These are phyloP conservation scores for Ordospora pajunii DNA, from an alignment of 371 early-diverging fungal species.

Conservation along the genomic window DNA sequence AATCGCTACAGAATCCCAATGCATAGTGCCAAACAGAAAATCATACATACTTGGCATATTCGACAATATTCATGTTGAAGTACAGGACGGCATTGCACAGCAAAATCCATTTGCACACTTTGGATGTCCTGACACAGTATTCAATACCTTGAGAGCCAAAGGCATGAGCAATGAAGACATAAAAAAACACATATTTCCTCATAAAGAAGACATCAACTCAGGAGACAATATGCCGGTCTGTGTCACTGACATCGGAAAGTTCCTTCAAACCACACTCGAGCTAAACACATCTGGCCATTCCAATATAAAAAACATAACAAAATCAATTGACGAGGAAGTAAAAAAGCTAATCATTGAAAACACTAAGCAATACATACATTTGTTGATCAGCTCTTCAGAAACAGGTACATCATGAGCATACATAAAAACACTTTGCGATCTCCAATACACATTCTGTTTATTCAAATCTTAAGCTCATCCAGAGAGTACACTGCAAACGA, in stretches of 20 bases:
- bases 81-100: background rate
- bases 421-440: too few relatives aligned
- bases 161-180: background rate
- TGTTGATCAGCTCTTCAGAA: background rate
- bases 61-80: background rate
- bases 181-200: background rate
- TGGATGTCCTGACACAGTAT: background rate
- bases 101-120: background rate
- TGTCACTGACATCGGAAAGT: background rate
- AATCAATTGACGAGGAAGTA: background rate
- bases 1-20: background rate
- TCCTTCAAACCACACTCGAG: too few relatives aligned
- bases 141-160: background rate
- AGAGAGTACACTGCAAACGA: background rate
- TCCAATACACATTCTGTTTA: too few relatives aligned
- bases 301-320: background rate
- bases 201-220: background rate
- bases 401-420: too few relatives aligned
- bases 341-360: background rate
- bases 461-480: background rate
- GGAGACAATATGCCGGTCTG: background rate
- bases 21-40: background rate
- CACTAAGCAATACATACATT: background rate
- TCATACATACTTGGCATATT: background rate
- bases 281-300: too few relatives aligned